Base-by-base conservation (phyloP, 1,139 yeast genomes). In the Meyerozyma guilliermondii region DNA sequence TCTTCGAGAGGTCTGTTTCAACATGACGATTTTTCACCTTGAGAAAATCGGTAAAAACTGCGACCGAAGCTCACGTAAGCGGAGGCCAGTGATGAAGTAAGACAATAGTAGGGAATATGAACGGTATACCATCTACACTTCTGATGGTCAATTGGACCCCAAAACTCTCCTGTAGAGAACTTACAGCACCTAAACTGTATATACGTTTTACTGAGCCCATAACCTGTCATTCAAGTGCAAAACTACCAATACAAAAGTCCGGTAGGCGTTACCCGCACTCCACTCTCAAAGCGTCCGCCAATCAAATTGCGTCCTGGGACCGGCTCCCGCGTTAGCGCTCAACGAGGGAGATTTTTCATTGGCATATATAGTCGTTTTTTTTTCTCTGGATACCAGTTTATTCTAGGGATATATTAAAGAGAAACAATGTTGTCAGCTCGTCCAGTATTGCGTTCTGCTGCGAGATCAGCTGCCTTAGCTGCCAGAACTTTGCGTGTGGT, bases 401-500 rank as follows among this genome's bases (percentile, higher is more conserved):
- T 38, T 29, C 22, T 38, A 38, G 36, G 36, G 36, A 33, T 11
- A 11, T 18, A 33, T 33, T 11, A 33, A 17, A 33, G 36, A n/a
- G 24, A 20, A 33, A 33, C 36, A 50, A 83, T 83, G 91, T 83
- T 83, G 78, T 81, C 89, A 66, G 79, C 81, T 66, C 87, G 91
- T 80, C 79, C 87, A 70, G 80, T 80, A 74, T 76, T 83, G 71
- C 86, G 89, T 76, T 78, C 85, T 66, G 87, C 87, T 68, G 80
- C 84, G 65, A 83, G 87, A 76, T 76, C 87, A 63, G 81, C 81
- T 65, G 76, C 80, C 66, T 79, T 81, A 66, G 83, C 78, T 64
- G 80, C 81, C 53, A 71, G 76, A 70, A 62, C 72, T 54, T 65
- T 71, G 75, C 81, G 84, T 72, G 75, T 80, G 66, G 85, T 80